Conservation (phyloP, 768 basidiomycete species). For the Polyporus arcularius region DNA sequence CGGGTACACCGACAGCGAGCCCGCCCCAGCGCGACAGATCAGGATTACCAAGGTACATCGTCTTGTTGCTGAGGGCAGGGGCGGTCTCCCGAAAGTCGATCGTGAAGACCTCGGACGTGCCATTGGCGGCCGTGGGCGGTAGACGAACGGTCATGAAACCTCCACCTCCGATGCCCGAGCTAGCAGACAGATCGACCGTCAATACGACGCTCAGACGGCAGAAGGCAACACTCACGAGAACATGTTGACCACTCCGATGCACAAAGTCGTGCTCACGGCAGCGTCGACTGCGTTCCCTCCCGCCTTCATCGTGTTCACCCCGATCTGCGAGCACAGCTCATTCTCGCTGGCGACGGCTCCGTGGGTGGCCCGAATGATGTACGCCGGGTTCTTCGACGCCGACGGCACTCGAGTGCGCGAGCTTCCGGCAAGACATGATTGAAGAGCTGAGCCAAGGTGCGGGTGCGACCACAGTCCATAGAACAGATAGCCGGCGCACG, state of each 20-base stretch:
- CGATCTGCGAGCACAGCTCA: slow-evolving; percentile 81
- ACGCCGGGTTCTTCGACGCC: slow-evolving; percentile 50
- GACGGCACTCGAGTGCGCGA: slow-evolving; percentile 19
- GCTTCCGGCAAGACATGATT: background rate
- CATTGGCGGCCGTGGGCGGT: slow-evolving; percentile 48
- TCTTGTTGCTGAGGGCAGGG: slow-evolving; percentile 66
- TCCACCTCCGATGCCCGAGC: slow-evolving; percentile 75
- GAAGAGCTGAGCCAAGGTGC: background rate
- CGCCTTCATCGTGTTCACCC: slow-evolving; percentile 70
- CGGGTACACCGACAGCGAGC: slow-evolving; percentile 85
- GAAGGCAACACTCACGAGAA: slow-evolving; percentile 64
- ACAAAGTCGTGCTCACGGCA: slow-evolving; percentile 76
- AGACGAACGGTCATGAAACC: slow-evolving; percentile 86
- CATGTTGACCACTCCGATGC: slow-evolving; percentile 84
- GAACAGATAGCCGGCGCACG: slow-evolving; percentile 4
- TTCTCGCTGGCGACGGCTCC: slow-evolving; percentile 94
- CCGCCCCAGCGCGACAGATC: slow-evolving; percentile 68
- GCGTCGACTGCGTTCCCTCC: slow-evolving; percentile 95
- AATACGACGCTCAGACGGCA: slow-evolving; percentile 5
- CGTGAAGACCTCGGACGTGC: slow-evolving; percentile 60
- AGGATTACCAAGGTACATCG: slow-evolving; percentile 72
- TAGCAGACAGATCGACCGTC: slow-evolving; percentile 1
- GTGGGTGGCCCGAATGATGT: slow-evolving; percentile 59
- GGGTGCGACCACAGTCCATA: background rate
- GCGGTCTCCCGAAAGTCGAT: slow-evolving; percentile 92